Evolutionary conservation across 164 flowering plant genomes (phyloP), one percentile per base, ranked within the genome.

Genomic region (Houttuynia cordata): DNA sequence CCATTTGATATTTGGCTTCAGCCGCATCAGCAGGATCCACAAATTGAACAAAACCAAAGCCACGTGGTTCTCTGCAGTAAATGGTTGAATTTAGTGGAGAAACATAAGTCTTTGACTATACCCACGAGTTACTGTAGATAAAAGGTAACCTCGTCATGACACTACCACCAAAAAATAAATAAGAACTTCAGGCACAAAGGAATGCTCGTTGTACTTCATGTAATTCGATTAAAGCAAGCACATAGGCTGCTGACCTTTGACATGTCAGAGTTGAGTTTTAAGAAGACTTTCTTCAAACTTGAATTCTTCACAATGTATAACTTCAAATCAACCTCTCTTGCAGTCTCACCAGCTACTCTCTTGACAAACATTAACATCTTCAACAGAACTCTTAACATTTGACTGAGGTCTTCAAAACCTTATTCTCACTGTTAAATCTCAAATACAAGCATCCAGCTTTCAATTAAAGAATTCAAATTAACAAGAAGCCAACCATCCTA

Each of bases 41-140:
- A 78, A 62, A 92, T 61, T 92, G 96, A 54, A 92, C 90, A 80
- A 92, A 92, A 24, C 96, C 96, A 81, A 87, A 89, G 22, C 97
- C 98, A 58, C 93, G 93, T 5, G 94, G 98, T 59, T 89, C 83
- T 67, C 96, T 91, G 79, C 70, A 68, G 7, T 50, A 68, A 51
- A 24, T 17, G 17, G 17, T 2, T 45, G 2, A 12, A 12, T 45
- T 45, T 45, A 45, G 37, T 30, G 37, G 37, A 30, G 37, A 45
- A 45, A 45, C 49, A 45, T 4, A 45, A 12, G 49, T 45, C 49
- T 45, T n/a, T 17, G 17, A 17, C 17, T 12, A 12, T 7, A 12
- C 49, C 49, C 17, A 3, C 17, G 12, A 12, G 17, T 45, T 45
- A 45, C 17, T 24, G 60, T 25, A 41, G 15, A 57, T 22, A 24